Percentiles rank a stretch among this genome's conserved stretches.
These are phyloP conservation scores for Zalaria obscura DNA, from an alignment of 2,329 filamentous ascomycete species.

Conservation along the genomic window DNA sequence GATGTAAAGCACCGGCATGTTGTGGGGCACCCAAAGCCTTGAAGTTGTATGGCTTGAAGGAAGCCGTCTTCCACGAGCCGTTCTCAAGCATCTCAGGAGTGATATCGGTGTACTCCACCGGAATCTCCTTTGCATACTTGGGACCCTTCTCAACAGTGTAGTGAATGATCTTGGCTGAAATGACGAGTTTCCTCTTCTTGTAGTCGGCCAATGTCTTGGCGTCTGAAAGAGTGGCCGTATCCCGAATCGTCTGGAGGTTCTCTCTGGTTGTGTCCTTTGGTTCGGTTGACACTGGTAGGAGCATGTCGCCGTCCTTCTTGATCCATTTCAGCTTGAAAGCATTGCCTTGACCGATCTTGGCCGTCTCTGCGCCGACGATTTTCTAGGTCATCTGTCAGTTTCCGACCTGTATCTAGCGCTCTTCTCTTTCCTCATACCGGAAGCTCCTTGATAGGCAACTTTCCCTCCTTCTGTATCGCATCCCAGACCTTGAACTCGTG, in stretches of 20 bases:
- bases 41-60: slow-evolving; percentile 77
- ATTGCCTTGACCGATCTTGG: slow-evolving; percentile 83
- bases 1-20: slow-evolving; percentile 34
- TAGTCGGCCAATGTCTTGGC: slow-evolving; percentile 65
- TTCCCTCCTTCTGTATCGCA: slow-evolving; percentile 29
- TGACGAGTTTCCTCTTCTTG: slow-evolving; percentile 84
- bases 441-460: slow-evolving; percentile 31
- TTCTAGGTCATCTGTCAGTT: slow-evolving; percentile 22
- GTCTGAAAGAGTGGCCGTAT: slow-evolving; percentile 55
- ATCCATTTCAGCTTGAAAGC: slow-evolving; percentile 69
- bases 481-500: slow-evolving; percentile 39
- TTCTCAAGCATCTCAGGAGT: slow-evolving; percentile 82
- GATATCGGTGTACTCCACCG: slow-evolving; percentile 88
- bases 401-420: neutral
- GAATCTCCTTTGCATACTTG: slow-evolving; percentile 78
- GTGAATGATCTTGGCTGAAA: slow-evolving; percentile 66
- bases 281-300: slow-evolving; percentile 42
- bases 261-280: slow-evolving; percentile 70
- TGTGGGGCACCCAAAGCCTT: slow-evolving; percentile 54
- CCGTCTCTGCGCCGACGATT: slow-evolving; percentile 57
- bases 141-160: slow-evolving; percentile 75
- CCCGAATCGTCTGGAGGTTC: slow-evolving; percentile 58
- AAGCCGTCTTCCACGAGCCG: slow-evolving; percentile 82
- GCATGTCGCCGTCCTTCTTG: slow-evolving; percentile 44
- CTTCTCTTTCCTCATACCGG: slow-evolving; percentile 17